Base-by-base conservation (phyloP, 768 basidiomycete genomes). In the Collybia nuda region DNA sequence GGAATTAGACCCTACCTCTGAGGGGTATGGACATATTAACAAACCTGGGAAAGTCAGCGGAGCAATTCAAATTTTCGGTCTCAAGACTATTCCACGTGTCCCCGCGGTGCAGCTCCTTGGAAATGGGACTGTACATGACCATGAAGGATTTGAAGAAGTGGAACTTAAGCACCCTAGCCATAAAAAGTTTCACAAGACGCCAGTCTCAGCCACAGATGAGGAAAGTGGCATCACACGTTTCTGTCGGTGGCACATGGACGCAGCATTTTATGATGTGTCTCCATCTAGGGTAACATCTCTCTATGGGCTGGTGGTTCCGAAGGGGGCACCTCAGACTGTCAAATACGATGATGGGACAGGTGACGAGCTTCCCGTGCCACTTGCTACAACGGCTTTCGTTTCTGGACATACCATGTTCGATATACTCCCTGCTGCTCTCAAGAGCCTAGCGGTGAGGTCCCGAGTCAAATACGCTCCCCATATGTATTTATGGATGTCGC, bases 201-300 rank as follows among this genome's bases (percentile, higher is more conserved):
- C 67, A 18, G 77, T 94, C 28, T 82, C 84, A 7, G 70, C 75
- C 3, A 87, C 87, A 60, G 92, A 94, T 53, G 87, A 88, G 57
- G 81, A 68, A 6, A 76, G 78, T 44, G 91, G 90, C 17, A 67
- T 77, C 40, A 93, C 92, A n/a, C 79, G 91, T 35, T 93, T 88
- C 77, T 93, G 91, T 67, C 76, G 92, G 42, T 93, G 91, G 91
- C 90, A 95, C 65, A 93, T 94, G 66, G 93, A 94, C 58, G 92
- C 93, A 0, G 90, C 90, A 1, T 68, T 91, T 26, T 90, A 88
- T 62, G 81, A 86, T 50, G 74, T 86, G 12, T 80, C 81, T 22
- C 88, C 88, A n/a, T 91, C 93, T 5, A 85, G 78, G 56, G 91
- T 90, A 39, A 95, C 93, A 2, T 90, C 91, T 0, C 79, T 95